A percentile compares a stretch with the other conserved stretches of the same genome.
phyloP scores from a whole-genome alignment of 345 rosid species.

The Psidium friedrichsthalianum region DNA sequence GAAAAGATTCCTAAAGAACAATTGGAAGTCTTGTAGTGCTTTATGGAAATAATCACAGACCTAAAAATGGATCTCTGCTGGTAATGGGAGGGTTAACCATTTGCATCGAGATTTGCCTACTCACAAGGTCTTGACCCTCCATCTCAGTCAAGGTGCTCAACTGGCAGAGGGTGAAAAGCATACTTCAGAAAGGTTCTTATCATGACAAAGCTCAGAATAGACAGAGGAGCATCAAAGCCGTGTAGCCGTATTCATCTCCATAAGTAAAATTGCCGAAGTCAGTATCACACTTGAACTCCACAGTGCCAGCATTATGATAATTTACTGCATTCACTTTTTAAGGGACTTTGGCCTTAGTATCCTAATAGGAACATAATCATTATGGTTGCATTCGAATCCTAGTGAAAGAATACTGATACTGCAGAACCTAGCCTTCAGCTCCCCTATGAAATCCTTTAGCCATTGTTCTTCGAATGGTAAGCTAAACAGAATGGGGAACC shows the following conservation, averaged over 20 bases:
- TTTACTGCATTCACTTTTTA: conserved; percentile 70
- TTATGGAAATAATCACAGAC: conserved; percentile 11
- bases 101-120: conserved; percentile 91
- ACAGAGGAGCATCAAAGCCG: conserved; percentile 20
- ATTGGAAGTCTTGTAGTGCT: not conserved
- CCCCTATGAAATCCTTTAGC: not conserved
- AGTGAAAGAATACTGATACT: not conserved
- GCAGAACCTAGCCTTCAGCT: not conserved
- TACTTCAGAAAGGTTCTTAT: conserved; percentile 1
- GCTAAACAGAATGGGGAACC: not conserved
- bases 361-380: not conserved
- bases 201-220: not conserved
- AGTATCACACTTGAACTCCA: conserved; percentile 89
- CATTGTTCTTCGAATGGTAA: not conserved
- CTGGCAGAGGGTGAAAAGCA: conserved; percentile 24
- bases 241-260: conserved; percentile 99
- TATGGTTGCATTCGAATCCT: not conserved
- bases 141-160: conserved; percentile 98
- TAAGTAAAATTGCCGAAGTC: conserved; percentile 70
- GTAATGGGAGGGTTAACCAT: conserved; percentile 67
- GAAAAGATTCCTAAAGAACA: no score
- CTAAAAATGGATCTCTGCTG: conserved; percentile 75
- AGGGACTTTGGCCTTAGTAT: conserved; percentile 20
- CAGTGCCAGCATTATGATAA: conserved; percentile 90
- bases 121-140: conserved; percentile 98